Evolutionary conservation across 257 asterid genomes (phyloP).

Genomic region (Coffea canephora): DNA sequence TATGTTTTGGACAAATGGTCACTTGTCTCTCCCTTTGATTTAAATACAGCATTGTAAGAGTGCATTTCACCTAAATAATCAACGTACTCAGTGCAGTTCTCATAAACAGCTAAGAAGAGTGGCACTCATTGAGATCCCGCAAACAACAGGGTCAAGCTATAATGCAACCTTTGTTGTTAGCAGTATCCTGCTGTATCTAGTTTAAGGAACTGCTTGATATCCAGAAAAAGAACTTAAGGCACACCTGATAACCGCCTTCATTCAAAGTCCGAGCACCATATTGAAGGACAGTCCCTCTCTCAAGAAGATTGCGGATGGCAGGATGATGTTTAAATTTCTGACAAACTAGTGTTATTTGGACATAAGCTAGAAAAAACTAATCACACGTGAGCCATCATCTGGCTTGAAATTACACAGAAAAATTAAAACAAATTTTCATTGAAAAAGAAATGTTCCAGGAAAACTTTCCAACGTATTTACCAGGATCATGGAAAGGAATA

Average conservation of each 20-base stretch:
- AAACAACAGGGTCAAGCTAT: not conserved
- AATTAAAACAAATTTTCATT: not conserved
- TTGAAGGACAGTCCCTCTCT: conserved; percentile 80
- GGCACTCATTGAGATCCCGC: not conserved
- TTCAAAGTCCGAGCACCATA: conserved; percentile 95
- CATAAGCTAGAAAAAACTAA: not conserved
- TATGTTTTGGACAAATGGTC: not conserved
- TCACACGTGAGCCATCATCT: not conserved
- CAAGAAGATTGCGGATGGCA: conserved; percentile 75
- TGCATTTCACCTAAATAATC: not conserved
- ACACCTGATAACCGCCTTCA: conserved; percentile 98
- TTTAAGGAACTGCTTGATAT: not conserved
- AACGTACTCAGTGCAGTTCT: not conserved
- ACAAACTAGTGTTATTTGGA: not conserved
- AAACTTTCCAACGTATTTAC: not conserved
- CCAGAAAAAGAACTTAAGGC: not conserved
- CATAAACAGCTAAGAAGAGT: not conserved
- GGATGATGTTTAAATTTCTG: conserved; percentile 95
- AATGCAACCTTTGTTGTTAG: not conserved
- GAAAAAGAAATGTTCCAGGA: not conserved
- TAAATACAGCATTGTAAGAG: not conserved
- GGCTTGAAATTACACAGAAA: not conserved
- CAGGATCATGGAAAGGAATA: not conserved
- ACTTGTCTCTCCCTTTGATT: not conserved
- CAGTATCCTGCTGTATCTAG: not conserved